Evolutionary conservation across 257 asterid species (phyloP), one percentile per base, ranked within the genome.

Genomic region (Forsythia viridissima): DNA sequence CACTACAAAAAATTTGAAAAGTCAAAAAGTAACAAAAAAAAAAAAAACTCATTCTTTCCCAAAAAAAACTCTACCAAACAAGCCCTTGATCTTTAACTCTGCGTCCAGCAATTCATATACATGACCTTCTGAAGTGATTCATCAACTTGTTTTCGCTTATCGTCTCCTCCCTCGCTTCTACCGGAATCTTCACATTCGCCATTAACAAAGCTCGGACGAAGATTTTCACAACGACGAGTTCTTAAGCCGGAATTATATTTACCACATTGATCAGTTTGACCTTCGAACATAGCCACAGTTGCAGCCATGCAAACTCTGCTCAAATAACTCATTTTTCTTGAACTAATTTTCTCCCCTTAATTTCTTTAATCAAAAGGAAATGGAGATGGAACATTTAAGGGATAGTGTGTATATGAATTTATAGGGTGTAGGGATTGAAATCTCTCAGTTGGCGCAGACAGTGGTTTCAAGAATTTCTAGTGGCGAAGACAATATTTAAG

Each of bases 51-150:
- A n/a, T n/a, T n/a, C n/a, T n/a, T n/a, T n/a, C n/a, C n/a, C n/a
- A n/a, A n/a, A n/a, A n/a, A n/a, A n/a, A n/a, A n/a, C n/a, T n/a
- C n/a, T n/a, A n/a, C n/a, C n/a, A n/a, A n/a, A n/a, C n/a, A n/a
- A n/a, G n/a, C n/a, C n/a, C n/a, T n/a, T n/a, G n/a, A n/a, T n/a
- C 24, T 24, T 61, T 76, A 79, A 66, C 38, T 76, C 75, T 67
- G 66, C 34, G 77, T 63, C 86, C 88, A 82, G 48, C 86, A 85
- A 79, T 82, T 79, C 52, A 85, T 44, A 81, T 78, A 82, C 88
- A 85, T 82, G 66, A 75, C 76, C 70, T 59, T 76, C 7, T 48
- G 80, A 61, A 85, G 66, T n/a, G 84, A 72, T 46, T 85, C 88
- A 76, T 82, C 84, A 12, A n/a, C 75, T 40, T 73, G 39, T 3